Percentiles rank a stretch among this genome's conserved stretches.
Evolutionary conservation across 2,329 filamentous ascomycete species (phyloP).

Genomic region (Graphium sp.): DNA sequence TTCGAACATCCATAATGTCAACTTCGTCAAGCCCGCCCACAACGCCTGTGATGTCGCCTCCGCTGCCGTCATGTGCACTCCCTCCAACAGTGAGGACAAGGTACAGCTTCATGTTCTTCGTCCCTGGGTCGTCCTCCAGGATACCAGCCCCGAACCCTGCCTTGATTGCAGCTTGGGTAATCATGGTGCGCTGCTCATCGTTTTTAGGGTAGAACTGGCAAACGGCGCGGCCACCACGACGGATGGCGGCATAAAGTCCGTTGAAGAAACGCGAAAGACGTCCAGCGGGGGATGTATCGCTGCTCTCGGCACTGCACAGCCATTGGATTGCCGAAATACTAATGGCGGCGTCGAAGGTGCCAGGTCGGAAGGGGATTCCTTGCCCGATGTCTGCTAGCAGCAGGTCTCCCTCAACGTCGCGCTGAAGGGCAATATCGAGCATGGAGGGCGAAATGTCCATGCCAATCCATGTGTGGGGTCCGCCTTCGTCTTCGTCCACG

Average conservation of each 20-base stretch:
- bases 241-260: slow-evolving; percentile 70
- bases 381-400: slow-evolving; percentile 90
- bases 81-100: slow-evolving; percentile 81
- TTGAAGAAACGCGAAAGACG: slow-evolving; percentile 80
- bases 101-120: slow-evolving; percentile 95
- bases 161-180: slow-evolving; percentile 74
- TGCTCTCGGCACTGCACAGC: slow-evolving; percentile 90
- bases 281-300: slow-evolving; percentile 65
- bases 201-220: slow-evolving; percentile 99
- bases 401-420: slow-evolving; percentile 87
- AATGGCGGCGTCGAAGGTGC: slow-evolving; percentile 87
- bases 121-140: slow-evolving; percentile 86
- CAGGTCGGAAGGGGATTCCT: slow-evolving; percentile 82
- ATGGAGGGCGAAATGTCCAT: slow-evolving; percentile 94
- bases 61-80: slow-evolving; percentile 24
- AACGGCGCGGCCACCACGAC: slow-evolving; percentile 73
- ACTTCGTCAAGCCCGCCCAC: slow-evolving; percentile 81
- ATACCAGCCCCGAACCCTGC: slow-evolving; percentile 93
- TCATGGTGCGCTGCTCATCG: slow-evolving; percentile 80
- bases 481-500: slow-evolving; percentile 51
- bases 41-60: slow-evolving; percentile 77
- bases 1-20: slow-evolving; percentile 58
- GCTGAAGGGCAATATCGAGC: slow-evolving; percentile 84
- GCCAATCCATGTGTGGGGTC: slow-evolving; percentile 89
- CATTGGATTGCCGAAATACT: slow-evolving; percentile 95